Conservation (phyloP, 2,329 filamentous ascomycete genomes). For the Ophiocordyceps polyrhachis-furcata region DNA sequence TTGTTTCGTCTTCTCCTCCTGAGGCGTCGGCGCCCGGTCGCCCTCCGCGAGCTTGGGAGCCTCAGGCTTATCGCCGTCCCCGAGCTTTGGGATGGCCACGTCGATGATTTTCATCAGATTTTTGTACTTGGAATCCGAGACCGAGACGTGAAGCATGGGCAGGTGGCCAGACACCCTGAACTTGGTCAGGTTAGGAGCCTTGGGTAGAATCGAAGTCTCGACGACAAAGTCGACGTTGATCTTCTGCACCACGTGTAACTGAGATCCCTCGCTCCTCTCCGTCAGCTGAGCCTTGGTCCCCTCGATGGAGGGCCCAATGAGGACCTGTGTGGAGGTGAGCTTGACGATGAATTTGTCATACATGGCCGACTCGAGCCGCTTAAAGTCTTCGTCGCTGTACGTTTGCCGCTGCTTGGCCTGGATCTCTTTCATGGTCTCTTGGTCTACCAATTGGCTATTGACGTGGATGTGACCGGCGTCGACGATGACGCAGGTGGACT, state of each 20-base stretch:
- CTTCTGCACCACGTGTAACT: constrained; percentile 79
- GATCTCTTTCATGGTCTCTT: constrained; percentile 73
- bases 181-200: constrained; percentile 81
- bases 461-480: constrained; percentile 94
- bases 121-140: constrained; percentile 95
- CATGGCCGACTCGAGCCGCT: constrained; percentile 77
- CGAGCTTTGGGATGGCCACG: constrained; percentile 76
- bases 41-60: background rate
- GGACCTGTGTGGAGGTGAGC: constrained; percentile 80
- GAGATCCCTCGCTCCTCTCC: constrained; percentile 45
- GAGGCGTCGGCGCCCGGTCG: background rate
- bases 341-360: constrained; percentile 95
- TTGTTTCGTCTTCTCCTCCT: constrained; percentile 9
- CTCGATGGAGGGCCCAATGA: constrained; percentile 86
- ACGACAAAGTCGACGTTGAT: constrained; percentile 96
- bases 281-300: constrained; percentile 70
- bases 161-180: constrained; percentile 82
- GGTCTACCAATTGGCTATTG: constrained; percentile 82
- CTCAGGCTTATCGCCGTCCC: constrained; percentile 16
- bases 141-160: constrained; percentile 75
- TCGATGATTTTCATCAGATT: constrained; percentile 91
- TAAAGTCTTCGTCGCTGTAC: constrained; percentile 79
- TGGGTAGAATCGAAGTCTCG: constrained; percentile 93
- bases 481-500: constrained; percentile 75
- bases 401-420: constrained; percentile 77